phyloP scores from a whole-genome alignment of 2,329 filamentous ascomycete species.

The Aspergillus arachidicola region DNA sequence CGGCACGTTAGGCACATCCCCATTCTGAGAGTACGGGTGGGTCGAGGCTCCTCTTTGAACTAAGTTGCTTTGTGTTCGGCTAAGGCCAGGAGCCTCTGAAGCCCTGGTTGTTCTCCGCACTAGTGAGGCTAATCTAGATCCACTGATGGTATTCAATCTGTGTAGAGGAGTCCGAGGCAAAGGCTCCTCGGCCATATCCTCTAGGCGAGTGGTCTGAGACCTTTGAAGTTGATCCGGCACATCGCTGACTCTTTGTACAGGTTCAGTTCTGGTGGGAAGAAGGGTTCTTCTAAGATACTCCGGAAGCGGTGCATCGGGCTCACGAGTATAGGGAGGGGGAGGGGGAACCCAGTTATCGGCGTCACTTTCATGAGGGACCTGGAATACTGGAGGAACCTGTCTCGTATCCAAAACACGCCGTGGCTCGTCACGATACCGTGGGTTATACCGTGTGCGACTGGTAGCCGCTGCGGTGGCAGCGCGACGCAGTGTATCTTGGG shows the following conservation, averaged over 20 bases:
- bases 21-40: conserved; percentile 5
- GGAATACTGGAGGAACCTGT: conserved; percentile 33
- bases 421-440: conserved; percentile 39
- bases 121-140: conserved; percentile 20
- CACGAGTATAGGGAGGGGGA: conserved; percentile 69
- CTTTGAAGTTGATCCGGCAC: conserved; percentile 19
- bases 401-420: conserved; percentile 46
- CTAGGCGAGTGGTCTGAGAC: conserved; percentile 30
- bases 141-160: conserved; percentile 30
- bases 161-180: conserved; percentile 30
- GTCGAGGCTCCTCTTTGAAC: conserved; percentile 16
- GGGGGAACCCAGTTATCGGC: conserved; percentile 88
- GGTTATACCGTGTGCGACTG: conserved; percentile 67
- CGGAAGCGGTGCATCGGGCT: conserved; percentile 41
- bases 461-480: conserved; percentile 74
- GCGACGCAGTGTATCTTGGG: conserved; percentile 68
- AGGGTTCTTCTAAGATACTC: conserved; percentile 38
- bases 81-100: conserved; percentile 15
- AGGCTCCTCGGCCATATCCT: conserved; percentile 23
- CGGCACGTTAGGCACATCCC: conserved; percentile 7
- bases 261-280: conserved; percentile 30
- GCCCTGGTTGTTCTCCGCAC: conserved; percentile 23
- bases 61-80: conserved; percentile 16
- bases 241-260: conserved; percentile 15
- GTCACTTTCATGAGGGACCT: conserved; percentile 82